phyloP scores from a whole-genome alignment of 2,329 filamentous ascomycete genomes.

The Fusarium sororula region DNA sequence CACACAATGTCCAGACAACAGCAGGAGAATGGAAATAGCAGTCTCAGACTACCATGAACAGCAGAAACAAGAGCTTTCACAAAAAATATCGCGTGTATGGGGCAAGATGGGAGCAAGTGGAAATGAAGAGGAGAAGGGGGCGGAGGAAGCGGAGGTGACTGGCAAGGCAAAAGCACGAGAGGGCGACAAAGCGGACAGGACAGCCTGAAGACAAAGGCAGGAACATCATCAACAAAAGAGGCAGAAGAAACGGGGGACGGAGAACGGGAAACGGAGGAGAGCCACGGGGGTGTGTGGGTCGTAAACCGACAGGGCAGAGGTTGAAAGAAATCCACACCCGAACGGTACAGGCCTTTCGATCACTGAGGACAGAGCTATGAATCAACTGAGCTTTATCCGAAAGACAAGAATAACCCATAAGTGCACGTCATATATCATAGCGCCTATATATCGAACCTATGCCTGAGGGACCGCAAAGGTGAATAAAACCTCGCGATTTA shows the following conservation, averaged over 20 bases:
- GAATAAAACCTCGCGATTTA: neutral
- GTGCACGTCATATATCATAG: neutral
- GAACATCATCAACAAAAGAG: conserved; percentile 17
- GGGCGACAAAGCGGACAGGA: conserved; percentile 20
- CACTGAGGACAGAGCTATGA: neutral
- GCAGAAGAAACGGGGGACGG: conserved; percentile 27
- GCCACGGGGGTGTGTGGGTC: conserved; percentile 33
- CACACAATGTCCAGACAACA: conserved; percentile 13
- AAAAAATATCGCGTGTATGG: conserved; percentile 10
- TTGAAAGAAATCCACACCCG: neutral
- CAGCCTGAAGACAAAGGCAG: conserved; percentile 35
- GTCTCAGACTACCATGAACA: neutral
- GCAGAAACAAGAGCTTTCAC: neutral
- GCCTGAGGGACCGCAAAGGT: too few species aligned
- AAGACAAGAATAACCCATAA: neutral
- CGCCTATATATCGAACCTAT: neutral
- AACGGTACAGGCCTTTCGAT: neutral
- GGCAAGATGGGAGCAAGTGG: conserved; percentile 10
- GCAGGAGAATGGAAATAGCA: neutral
- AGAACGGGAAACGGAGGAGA: conserved; percentile 35
- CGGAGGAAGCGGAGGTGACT: conserved; percentile 20
- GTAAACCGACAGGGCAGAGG: conserved; percentile 27
- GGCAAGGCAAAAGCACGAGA: conserved; percentile 28
- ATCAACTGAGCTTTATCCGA: neutral
- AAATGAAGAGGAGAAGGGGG: conserved; percentile 17